A percentile compares a stretch with the other conserved stretches of the same genome.
Conservation (phyloP, 768 basidiomycete genomes). For the Trametes sanguinea region DNA sequence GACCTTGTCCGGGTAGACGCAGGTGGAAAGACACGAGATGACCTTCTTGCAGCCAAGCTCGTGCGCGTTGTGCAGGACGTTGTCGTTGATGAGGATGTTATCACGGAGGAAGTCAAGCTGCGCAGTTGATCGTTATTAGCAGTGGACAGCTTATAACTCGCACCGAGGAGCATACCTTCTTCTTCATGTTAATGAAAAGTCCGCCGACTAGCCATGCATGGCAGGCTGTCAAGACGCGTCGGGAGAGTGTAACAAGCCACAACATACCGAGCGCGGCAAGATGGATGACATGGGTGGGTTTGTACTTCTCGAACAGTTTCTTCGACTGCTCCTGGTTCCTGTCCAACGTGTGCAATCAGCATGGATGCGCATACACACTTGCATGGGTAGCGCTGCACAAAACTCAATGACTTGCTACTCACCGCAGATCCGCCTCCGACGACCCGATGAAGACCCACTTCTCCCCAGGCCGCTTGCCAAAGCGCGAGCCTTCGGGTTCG, state of each 20-base stretch:
- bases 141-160: not conserved
- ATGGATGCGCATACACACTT: not conserved
- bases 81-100: conserved; percentile 95
- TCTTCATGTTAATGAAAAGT: conserved; percentile 93
- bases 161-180: conserved; percentile 57
- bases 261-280: conserved; percentile 86
- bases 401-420: conserved; percentile 6
- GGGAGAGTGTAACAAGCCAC: not conserved
- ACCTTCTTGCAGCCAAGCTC: conserved; percentile 69
- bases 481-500: conserved; percentile 76
- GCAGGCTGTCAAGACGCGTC: not conserved
- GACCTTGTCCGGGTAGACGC: conserved; percentile 96
- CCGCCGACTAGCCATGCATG: conserved; percentile 78
- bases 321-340: conserved; percentile 73
- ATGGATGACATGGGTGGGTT: conserved; percentile 96
- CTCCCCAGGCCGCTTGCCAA: conserved; percentile 75
- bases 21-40: conserved; percentile 95
- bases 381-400: not conserved
- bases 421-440: conserved; percentile 86
- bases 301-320: conserved; percentile 84
- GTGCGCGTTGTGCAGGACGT: conserved; percentile 79
- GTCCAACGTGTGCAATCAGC: not conserved
- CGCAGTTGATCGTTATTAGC: not conserved
- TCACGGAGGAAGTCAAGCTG: conserved; percentile 92
- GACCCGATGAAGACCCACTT: conserved; percentile 84